A percentile compares a stretch with the other conserved stretches of the same genome.
phyloP scores from a whole-genome alignment of 1,284 basidiomycete genomes.

The Athelia sp. region DNA sequence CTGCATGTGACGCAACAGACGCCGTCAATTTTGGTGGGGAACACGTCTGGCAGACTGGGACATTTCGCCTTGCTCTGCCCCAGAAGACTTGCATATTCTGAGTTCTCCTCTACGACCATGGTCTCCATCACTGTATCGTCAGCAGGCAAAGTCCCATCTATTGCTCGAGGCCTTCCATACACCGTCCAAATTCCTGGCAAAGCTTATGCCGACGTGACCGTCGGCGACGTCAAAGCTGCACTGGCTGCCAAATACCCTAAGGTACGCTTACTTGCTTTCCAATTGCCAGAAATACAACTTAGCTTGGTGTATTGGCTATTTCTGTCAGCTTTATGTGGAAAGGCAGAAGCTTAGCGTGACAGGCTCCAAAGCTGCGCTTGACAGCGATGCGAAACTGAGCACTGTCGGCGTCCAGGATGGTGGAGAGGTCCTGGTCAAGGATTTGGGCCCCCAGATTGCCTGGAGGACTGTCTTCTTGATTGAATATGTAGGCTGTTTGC shows the following conservation, averaged over 20 bases:
- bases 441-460: slow-evolving; percentile 82
- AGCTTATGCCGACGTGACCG: slow-evolving; percentile 38
- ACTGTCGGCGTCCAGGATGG: slow-evolving; percentile 54
- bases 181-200: slow-evolving; percentile 50
- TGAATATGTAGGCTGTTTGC: slow-evolving; percentile 72
- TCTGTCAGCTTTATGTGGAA: slow-evolving; percentile 54
- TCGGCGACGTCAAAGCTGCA: slow-evolving; percentile 57
- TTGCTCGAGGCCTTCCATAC: slow-evolving; percentile 52
- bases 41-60: too few relatives aligned
- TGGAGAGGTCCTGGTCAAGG: slow-evolving; percentile 72
- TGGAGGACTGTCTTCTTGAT: slow-evolving; percentile 85
- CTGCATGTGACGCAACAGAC: too few relatives aligned
- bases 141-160: slow-evolving; percentile 30
- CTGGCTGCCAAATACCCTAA: slow-evolving; percentile 54
- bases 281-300: too few relatives aligned
- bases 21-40: too few relatives aligned
- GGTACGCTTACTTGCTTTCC: slow-evolving; percentile 48
- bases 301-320: too few relatives aligned
- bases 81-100: too few relatives aligned
- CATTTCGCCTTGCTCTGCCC: too few relatives aligned
- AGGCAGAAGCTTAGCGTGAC: slow-evolving; percentile 73
- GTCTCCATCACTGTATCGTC: slow-evolving; percentile 53
- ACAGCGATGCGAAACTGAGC: slow-evolving; percentile 57
- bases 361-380: slow-evolving; percentile 54
- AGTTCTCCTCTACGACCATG: slow-evolving; percentile 34